phyloP scores from a whole-genome alignment of 192 early-diverging fungal species.

The Backusella tarrabulga region DNA sequence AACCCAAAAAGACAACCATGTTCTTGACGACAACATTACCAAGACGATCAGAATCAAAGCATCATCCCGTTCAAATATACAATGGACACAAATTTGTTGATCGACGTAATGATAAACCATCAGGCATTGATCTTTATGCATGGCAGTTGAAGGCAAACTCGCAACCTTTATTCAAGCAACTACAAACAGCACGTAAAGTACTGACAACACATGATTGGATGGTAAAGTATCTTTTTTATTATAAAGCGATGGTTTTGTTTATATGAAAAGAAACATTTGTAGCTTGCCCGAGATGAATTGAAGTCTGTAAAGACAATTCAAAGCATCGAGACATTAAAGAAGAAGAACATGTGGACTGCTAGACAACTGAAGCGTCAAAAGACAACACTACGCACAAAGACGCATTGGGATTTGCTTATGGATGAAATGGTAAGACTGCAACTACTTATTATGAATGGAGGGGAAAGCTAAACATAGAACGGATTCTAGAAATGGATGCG shows the following conservation, averaged over 20 bases:
- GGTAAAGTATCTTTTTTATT: constrained; percentile 32
- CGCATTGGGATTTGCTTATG: constrained; percentile 76
- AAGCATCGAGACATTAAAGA: constrained; percentile 68
- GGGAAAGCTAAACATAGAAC: background rate
- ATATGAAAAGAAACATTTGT: background rate
- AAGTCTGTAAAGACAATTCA: constrained; percentile 63
- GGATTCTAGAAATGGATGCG: constrained; percentile 66
- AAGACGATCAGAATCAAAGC: constrained; percentile 13
- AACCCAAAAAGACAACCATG: background rate
- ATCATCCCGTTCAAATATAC: constrained; percentile 31
- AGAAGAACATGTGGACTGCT: constrained; percentile 66
- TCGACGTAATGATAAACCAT: constrained; percentile 14
- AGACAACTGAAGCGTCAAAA: constrained; percentile 68
- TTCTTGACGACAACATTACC: constrained; percentile 12
- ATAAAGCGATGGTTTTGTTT: background rate
- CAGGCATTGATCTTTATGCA: constrained; percentile 34
- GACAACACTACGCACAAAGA: constrained; percentile 52
- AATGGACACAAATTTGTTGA: constrained; percentile 29
- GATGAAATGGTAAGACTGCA: constrained; percentile 67
- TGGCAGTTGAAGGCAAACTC: constrained; percentile 30
- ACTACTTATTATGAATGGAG: background rate
- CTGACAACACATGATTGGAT: constrained; percentile 77
- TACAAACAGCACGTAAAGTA: constrained; percentile 65
- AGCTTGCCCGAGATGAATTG: constrained; percentile 75
- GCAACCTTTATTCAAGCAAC: constrained; percentile 55